Percentiles rank a stretch among this genome's conserved stretches.
Evolutionary conservation across 2,329 filamentous ascomycete genomes (phyloP).

Genomic region (Triangularia verruculosa): DNA sequence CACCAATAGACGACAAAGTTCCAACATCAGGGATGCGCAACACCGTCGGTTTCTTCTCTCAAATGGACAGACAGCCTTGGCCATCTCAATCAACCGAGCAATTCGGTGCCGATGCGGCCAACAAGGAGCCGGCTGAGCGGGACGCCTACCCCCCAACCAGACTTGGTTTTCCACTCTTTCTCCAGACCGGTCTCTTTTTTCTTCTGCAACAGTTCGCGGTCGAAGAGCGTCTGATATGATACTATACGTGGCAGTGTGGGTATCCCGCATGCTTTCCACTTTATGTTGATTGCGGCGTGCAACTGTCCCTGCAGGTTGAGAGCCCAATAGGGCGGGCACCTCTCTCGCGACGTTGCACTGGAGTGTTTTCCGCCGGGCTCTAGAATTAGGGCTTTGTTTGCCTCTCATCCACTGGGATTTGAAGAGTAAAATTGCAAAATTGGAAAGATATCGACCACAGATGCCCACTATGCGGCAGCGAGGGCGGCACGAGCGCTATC

Average conservation of each 20-base stretch:
- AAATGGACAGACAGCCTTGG: background rate
- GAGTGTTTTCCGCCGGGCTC: background rate
- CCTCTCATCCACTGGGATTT: background rate
- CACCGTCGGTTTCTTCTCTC: background rate
- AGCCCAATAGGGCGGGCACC: background rate
- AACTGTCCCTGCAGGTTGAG: background rate
- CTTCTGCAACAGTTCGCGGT: background rate
- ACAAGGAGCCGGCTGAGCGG: background rate
- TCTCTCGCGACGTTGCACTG: background rate
- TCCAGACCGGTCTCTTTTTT: background rate
- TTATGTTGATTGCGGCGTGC: background rate
- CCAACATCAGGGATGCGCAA: background rate
- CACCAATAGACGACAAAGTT: background rate
- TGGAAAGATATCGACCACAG: background rate
- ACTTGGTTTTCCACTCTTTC: background rate
- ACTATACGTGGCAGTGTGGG: background rate
- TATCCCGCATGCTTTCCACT: background rate
- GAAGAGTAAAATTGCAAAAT: background rate
- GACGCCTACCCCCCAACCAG: background rate
- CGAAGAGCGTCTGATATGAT: background rate
- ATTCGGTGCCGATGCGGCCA: background rate
- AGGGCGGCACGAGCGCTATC: background rate
- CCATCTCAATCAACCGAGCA: background rate
- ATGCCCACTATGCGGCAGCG: background rate
- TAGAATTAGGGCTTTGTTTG: background rate